Evolutionary conservation across 169 alveolate genomes (phyloP), one percentile per base, ranked within the genome.

Genomic region (Cryptosporidium andersoni): DNA sequence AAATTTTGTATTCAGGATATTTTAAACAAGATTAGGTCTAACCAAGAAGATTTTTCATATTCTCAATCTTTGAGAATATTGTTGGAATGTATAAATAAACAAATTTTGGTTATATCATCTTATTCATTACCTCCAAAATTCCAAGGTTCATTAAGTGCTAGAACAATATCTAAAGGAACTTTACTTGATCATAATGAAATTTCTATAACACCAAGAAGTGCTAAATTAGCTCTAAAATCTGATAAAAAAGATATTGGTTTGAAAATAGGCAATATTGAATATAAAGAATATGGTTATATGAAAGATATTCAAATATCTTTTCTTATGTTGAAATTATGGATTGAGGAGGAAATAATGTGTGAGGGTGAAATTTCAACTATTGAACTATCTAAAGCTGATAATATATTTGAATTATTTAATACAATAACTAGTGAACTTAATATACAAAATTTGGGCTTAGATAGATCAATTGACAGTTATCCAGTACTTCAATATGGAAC

Each of bases 281-380:
- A 25, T 25, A 25, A 25, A 25, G 25, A 25, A 25, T 25, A 25
- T 25, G 25, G 25, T 25, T 25, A 25, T 25, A 25, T 25, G 25
- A 25, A 43, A n/a, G 49, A 43, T 9, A 43, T 74, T 7, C 45
- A 58, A 60, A 16, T 25, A 34, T 58, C n/a, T 2, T 42, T 74
- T 6, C 47, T 45, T 2, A 49, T 68, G 2, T 8, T 74, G 6
- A 74, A 74, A 36, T 64, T 74, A 6, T 74, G 85, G 85, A n/a
- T 74, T 40, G 8, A 58, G 6, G 85, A 74, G 37, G 85, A 74
- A 45, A 74, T 58, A 16, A 8, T 74, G 37, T 74, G 55, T 42
- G 67, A 74, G 42, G 85, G 55, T 3, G 14, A 53, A 6, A 14
- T 74, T 25, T 4, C 60, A 14, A 43, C 55, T 42, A 58, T 9